Conservation (phyloP, 2,329 filamentous ascomycete species). For the Pseudogymnoascus sp. region DNA sequence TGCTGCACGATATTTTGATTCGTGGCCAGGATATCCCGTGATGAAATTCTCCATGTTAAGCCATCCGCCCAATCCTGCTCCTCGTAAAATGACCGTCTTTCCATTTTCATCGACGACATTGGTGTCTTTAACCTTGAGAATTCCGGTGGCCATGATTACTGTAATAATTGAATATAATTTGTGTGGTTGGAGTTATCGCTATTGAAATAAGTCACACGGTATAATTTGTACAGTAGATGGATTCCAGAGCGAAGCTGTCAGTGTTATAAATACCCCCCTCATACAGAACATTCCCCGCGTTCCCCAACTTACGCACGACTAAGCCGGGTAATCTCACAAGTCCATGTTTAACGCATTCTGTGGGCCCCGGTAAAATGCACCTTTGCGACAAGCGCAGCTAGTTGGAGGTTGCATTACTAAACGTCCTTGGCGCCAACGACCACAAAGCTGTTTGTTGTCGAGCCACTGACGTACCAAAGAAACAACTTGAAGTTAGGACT, state of each 20-base stretch:
- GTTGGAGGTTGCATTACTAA: neutral
- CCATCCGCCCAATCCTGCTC: constrained; percentile 34
- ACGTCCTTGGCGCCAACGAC: neutral
- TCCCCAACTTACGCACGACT: neutral
- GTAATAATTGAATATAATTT: neutral
- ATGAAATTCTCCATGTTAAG: constrained; percentile 53
- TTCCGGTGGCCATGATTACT: constrained; percentile 19
- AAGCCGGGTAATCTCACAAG: neutral
- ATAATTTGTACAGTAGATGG: neutral
- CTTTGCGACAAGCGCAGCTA: neutral
- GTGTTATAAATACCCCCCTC: neutral
- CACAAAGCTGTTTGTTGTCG: neutral
- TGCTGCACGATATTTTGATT: constrained; percentile 44
- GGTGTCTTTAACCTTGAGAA: constrained; percentile 29
- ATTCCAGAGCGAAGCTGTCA: neutral
- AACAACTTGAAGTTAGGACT: neutral
- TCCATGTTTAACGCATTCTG: neutral
- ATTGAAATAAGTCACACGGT: neutral
- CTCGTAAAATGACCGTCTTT: constrained; percentile 31
- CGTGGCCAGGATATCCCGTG: constrained; percentile 50
- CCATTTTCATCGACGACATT: constrained; percentile 29
- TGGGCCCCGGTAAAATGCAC: neutral
- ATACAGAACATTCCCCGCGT: neutral
- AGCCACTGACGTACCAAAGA: neutral
- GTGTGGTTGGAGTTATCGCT: neutral